Base-by-base conservation (phyloP, 73 alveolate species). In the Paramecium caudatum region DNA sequence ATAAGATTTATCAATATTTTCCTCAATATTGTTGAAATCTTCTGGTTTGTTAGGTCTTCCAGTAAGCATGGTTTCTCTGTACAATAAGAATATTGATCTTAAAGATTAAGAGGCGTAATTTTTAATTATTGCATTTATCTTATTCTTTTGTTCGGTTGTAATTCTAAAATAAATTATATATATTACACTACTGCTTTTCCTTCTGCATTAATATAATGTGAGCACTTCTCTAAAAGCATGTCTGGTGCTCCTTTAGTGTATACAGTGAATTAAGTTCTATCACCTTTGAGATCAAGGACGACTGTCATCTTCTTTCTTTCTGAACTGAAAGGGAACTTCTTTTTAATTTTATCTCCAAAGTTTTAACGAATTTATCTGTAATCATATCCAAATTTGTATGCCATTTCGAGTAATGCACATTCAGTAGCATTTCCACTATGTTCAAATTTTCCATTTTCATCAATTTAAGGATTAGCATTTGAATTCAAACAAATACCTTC, bases 171-270 rank as follows among this genome's bases (percentile, higher is more conserved):
- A 55, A 55, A 23, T 55, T 23, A 55, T 17, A 55, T 8, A 4
- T n/a, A n/a, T n/a, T 55, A 55, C 80, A 55, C 80, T 10, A 69
- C 94, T 32, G 23, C 47, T 15, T 85, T 46, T 15, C 99, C 99
- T 21, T 94, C 93, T 27, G 93, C 90, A 55, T 86, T 49, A 32
- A 96, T n/a, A 80, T 21, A 95, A 45, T 91, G 91, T 46, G 70
- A 23, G 94, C 99, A 97, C 65, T 43, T 86, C 9, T 69, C 94
- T 16, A 92, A 37, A 21, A 94, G 84, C 61, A 95, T 91, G 63
- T 97, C 99, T 7, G 98, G 96, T 2, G 98, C 99, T 46, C 99
- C 99, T 91, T 95, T 97, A 34, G 95, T 91, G 41, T 87, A 90
- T 46, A 94, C 55, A 13, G 90, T 46, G 23, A 91, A 62, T 15